Conservation (phyloP, 306 rosid species). For the Dalbergia oliveri region DNA sequence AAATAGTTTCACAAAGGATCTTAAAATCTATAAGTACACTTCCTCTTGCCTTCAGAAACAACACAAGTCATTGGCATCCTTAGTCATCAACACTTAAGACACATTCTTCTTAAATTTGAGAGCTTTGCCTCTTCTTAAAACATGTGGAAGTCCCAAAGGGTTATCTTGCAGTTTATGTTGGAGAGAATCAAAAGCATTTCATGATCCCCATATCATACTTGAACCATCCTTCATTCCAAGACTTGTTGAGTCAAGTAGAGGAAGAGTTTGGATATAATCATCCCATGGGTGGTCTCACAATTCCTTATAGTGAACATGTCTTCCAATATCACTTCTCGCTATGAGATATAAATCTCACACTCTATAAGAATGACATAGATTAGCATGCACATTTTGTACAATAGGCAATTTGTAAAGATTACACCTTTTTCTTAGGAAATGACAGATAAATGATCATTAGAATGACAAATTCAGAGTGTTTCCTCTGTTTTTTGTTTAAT, state of each 20-base stretch:
- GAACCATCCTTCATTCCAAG: constrained; percentile 57
- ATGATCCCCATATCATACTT: constrained; percentile 56
- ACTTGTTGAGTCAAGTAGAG: constrained; percentile 45
- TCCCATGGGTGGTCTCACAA: constrained; percentile 62
- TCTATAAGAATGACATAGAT: constrained; percentile 16
- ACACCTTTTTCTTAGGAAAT: background rate
- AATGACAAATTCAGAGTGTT: background rate
- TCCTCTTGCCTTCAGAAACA: constrained; percentile 32
- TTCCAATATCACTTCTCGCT: constrained; percentile 44
- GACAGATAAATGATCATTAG: background rate
- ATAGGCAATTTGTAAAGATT: background rate
- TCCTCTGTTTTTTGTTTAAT: background rate
- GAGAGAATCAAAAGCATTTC: constrained; percentile 55
- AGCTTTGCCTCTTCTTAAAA: constrained; percentile 35
- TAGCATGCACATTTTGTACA: background rate
- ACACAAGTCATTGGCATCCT: constrained; percentile 28
- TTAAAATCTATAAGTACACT: constrained; percentile 43
- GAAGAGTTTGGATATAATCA: constrained; percentile 64
- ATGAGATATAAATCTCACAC: background rate
- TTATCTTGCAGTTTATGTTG: constrained; percentile 54
- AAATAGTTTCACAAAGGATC: background rate
- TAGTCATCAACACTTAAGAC: background rate
- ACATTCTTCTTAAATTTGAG: background rate
- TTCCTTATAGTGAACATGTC: constrained; percentile 51
- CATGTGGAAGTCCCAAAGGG: constrained; percentile 51